Evolutionary conservation across 352 stramenopile species (phyloP), one percentile per base, ranked within the genome.

Genomic region (Thalassiosira livingstoniorum): DNA sequence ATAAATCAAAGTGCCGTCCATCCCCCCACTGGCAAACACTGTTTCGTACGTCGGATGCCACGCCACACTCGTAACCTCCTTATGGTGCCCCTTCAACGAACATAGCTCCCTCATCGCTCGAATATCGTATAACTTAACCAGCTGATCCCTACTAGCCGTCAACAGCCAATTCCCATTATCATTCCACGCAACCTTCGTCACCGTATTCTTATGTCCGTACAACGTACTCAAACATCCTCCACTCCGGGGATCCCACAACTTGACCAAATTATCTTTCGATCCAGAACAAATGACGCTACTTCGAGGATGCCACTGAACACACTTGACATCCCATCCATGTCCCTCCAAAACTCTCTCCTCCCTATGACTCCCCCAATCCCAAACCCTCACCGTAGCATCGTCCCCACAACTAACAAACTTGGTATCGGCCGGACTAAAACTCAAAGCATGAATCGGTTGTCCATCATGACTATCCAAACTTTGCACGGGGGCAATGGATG

Each of bases 51-150:
- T 93, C 31, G 97, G 97, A 89, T 99, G 97, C 97, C 97, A 99
- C 23, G 96, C 96, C 42, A 99, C 91, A 39, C 95, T 97, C 1
- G 97, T 99, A 3, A 99, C 97, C 89, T 99, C 96, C 43, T 97
- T 97, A 83, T 97, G 90, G 90, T 99, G 97, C 15, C 96, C 97
- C 78, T 98, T 98, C 37, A 99, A 91, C 29, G 96, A 98, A 51
- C 93, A 94, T 23, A 94, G 62, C 67, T 94, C 88, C 63, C 87
- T 99, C 89, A 99, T 96, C 57, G 94, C 98, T 43, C 97, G 95
- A 70, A 99, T 98, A 84, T 99, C 97, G 87, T 98, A 99, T 42
- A 99, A 92, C 88, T 99, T 99, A 75, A 99, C 98, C 42, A 98
- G 87, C 79, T 99, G 97, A 91, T 99, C 97, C n/a, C 97, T 91